Base-by-base conservation (phyloP, 495 filamentous ascomycete species). In the Penicillium waksmanii region DNA sequence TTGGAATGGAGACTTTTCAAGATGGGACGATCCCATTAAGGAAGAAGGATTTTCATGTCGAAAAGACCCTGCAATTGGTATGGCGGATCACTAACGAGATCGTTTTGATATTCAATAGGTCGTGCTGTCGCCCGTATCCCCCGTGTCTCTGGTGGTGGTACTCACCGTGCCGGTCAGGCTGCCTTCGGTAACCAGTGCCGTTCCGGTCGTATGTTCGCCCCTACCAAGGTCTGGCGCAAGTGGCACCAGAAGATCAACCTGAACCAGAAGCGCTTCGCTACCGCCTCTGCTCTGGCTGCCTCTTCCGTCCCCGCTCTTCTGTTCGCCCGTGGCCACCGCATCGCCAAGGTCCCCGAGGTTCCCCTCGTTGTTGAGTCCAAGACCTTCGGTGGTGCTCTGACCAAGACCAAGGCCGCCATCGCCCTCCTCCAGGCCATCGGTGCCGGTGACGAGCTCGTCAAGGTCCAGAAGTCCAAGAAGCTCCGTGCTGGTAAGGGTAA, bases 181-280 rank as follows among this genome's bases (percentile, higher is more conserved):
- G 95, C 95, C 66, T 98, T 98, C 82, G 95, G 95, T 89, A 98
- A 98, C 89, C 87, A 89, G 92, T 98, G 95, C 84, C 93, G 95
- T 78, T 96, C 94, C 72, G 95, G 95, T 81, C 96, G 95, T 82
- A 98, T 98, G 96, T 98, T 98, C 84, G 95, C 95, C 64, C 95
- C 95, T 65, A 98, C 95, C 80, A 98, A 98, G 88, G 91, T 97
- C 83, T 98, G 95, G 95, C 85, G 95, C 74, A 98, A 97, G 85
- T 98, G 96, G 96, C 96, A 98, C 85, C 90, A 97, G 83, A 98
- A 98, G 90, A 85, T 98, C 89, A 97, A 96, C 86, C 87, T 95
- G 74, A 87, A 86, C 76, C 94, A 98, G 87, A 93, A 90, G 82
- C 95, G 95, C 73, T 98, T 96, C 80, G 95, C 95, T 80, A 96